phyloP scores from a whole-genome alignment of 306 rosid species.

The Rosa lucieae region DNA sequence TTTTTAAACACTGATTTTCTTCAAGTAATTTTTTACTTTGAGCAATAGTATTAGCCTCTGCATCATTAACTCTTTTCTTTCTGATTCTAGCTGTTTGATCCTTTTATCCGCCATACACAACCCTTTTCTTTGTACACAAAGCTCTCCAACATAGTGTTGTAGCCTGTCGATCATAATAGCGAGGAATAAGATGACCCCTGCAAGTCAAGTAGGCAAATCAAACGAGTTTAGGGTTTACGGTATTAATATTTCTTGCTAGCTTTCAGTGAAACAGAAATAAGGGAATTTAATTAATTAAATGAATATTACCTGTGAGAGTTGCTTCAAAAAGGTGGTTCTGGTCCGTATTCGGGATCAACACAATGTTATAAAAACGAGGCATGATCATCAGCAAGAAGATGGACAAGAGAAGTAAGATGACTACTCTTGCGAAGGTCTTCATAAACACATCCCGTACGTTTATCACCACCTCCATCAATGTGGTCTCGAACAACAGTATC shows the following conservation, averaged over 20 bases:
- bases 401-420: neutral
- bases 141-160: constrained; percentile 76
- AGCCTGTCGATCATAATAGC: constrained; percentile 74
- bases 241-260: neutral
- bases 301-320: neutral
- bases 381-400: neutral
- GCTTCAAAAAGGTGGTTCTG: neutral
- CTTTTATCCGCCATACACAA: constrained; percentile 37
- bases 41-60: constrained; percentile 66
- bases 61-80: constrained; percentile 48
- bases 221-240: neutral
- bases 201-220: constrained; percentile 30
- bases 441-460: neutral
- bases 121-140: constrained; percentile 66
- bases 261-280: neutral
- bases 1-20: neutral
- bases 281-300: neutral
- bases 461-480: neutral
- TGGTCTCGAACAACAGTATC: neutral
- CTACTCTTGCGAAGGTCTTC: neutral
- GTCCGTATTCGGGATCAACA: neutral
- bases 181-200: constrained; percentile 71
- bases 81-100: constrained; percentile 53
- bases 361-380: neutral
- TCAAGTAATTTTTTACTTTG: constrained; percentile 28